Conservation (phyloP, 768 basidiomycete genomes). For the Neoboletus brunneissimus region DNA sequence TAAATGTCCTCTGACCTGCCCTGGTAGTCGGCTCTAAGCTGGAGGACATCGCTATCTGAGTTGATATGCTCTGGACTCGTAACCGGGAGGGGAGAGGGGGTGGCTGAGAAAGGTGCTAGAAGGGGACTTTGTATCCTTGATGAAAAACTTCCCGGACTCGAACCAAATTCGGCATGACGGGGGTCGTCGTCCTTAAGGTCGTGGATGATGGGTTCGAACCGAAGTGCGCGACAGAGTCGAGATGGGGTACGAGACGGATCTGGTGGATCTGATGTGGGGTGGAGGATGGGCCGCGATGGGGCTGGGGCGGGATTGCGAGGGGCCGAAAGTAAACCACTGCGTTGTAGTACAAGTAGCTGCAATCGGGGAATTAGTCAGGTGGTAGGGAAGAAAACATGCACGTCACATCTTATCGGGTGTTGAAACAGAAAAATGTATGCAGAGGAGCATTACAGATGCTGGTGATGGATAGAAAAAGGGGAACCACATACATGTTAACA, state of each 20-base stretch:
- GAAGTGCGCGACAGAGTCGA: conserved; percentile 88
- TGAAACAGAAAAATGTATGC: no score
- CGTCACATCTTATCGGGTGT: no score
- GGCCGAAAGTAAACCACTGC: no score
- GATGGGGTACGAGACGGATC: conserved; percentile 92
- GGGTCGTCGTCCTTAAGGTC: conserved; percentile 72
- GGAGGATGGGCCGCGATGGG: conserved; percentile 20
- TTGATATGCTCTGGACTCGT: conserved; percentile 71
- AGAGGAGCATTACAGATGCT: no score
- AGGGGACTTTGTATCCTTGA: conserved; percentile 86
- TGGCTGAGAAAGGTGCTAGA: conserved; percentile 97
- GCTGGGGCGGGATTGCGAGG: conserved; percentile 20
- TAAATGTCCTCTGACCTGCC: conserved; percentile 97
- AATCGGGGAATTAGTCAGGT: no score
- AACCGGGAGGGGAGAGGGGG: conserved; percentile 80
- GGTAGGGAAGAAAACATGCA: no score
- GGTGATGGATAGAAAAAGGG: no score
- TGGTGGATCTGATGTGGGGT: conserved; percentile 52
- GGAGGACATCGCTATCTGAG: conserved; percentile 90
- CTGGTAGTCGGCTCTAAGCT: conserved; percentile 96
- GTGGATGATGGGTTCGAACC: conserved; percentile 89
- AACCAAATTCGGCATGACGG: conserved; percentile 94
- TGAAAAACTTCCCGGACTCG: conserved; percentile 70
- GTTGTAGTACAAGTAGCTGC: no score
- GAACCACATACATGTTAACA: no score